Conservation (phyloP, 108 stramenopile genomes). For the Fragilariopsis cylindrus region DNA sequence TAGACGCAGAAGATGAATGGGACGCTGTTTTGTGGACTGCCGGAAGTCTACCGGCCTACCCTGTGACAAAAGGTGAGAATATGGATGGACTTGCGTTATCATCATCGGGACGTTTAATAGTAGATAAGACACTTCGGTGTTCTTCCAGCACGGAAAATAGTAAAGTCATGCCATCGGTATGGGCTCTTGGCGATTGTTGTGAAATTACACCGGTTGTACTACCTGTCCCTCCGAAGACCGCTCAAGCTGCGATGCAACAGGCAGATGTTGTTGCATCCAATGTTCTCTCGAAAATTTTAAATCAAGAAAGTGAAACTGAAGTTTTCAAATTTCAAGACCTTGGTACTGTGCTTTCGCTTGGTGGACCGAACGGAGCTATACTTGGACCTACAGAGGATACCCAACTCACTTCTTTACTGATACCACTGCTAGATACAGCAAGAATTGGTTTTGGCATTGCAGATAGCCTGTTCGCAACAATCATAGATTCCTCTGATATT, state of each 20-base stretch:
- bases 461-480: conserved; percentile 15
- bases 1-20: conserved; percentile 15
- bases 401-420: conserved; percentile 14
- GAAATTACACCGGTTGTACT: conserved; percentile 14
- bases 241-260: conserved; percentile 71
- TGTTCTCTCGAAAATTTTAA: conserved; percentile 41
- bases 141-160: neutral
- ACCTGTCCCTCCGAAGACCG: conserved; percentile 35
- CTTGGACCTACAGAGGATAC: conserved; percentile 38
- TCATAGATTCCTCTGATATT: conserved; percentile 10
- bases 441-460: conserved; percentile 20
- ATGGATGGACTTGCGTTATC: conserved; percentile 3
- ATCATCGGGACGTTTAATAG: conserved; percentile 20
- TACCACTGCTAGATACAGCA: conserved; percentile 30
- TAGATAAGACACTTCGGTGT: conserved; percentile 34
- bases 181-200: conserved; percentile 35
- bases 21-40: conserved; percentile 41
- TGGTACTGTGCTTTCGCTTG: conserved; percentile 78
- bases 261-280: conserved; percentile 63
- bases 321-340: conserved; percentile 64
- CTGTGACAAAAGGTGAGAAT: conserved; percentile 15
- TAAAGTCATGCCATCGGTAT: conserved; percentile 9
- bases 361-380: conserved; percentile 57
- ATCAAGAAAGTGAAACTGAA: conserved; percentile 7
- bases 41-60: conserved; percentile 23